Conservation (phyloP, 805 yeast genomes). For the Kluyveromyces aestuarii region DNA sequence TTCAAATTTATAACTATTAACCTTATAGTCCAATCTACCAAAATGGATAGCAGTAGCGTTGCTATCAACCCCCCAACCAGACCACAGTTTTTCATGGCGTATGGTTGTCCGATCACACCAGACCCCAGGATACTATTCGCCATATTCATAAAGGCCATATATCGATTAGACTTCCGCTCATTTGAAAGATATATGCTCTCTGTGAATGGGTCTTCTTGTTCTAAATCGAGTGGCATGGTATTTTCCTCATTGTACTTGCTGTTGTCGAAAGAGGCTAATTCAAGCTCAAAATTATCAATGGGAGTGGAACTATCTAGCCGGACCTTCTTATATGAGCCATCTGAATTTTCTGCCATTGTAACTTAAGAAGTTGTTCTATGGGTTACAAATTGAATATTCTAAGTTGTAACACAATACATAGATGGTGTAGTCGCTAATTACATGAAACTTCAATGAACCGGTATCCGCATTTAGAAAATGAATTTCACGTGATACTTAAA, state of each 20-base stretch:
- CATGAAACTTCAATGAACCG: too few species aligned
- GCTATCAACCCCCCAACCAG: constrained; percentile 61
- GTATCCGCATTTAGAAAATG: too few species aligned
- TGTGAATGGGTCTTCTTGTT: constrained; percentile 10
- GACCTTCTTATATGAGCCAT: not conserved
- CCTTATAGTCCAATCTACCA: constrained; percentile 84
- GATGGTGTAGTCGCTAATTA: too few species aligned
- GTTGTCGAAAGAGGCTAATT: constrained; percentile 1
- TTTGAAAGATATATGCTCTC: constrained; percentile 12
- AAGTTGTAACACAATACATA: too few species aligned
- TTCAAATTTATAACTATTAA: constrained; percentile 76
- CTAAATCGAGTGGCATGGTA: constrained; percentile 13
- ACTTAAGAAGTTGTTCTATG: not conserved
- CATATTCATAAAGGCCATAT: constrained; percentile 95
- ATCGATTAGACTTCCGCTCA: constrained; percentile 46
- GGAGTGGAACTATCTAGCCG: not conserved
- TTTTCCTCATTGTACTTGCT: not conserved
- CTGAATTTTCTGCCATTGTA: not conserved
- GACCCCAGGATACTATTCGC: constrained; percentile 94
- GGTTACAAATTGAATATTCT: too few species aligned
- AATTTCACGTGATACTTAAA: too few species aligned
- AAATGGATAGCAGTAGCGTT: constrained; percentile 48
- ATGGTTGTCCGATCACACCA: constrained; percentile 91
- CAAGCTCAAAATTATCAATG: not conserved
- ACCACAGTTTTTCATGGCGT: constrained; percentile 77